Conservation (phyloP, 2,329 filamentous ascomycete genomes). For the Onygenales sp. region DNA sequence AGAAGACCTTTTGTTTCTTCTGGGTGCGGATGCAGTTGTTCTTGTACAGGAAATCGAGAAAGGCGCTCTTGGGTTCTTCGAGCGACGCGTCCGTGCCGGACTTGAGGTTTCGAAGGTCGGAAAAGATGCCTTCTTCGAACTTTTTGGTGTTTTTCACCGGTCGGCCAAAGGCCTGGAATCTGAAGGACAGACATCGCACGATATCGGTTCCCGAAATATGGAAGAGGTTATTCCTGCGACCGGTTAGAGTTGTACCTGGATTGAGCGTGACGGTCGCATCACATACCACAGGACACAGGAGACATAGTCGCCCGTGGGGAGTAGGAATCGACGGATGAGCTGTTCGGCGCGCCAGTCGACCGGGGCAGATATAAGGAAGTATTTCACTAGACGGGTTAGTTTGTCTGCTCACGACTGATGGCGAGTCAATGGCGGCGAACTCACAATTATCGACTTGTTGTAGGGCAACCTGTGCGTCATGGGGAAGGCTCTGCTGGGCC, state of each 20-base stretch:
- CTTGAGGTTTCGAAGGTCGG: slow-evolving; percentile 94
- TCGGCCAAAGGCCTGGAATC: slow-evolving; percentile 96
- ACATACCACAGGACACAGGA: slow-evolving; percentile 87
- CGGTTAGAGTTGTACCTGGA: slow-evolving; percentile 1
- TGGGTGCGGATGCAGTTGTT: slow-evolving; percentile 99
- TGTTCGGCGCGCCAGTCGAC: slow-evolving; percentile 97
- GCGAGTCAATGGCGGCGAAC: slow-evolving; percentile 27
- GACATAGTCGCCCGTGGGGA: slow-evolving; percentile 97
- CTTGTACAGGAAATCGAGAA: slow-evolving; percentile 98
- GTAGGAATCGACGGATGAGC: slow-evolving; percentile 88
- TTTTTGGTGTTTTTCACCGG: slow-evolving; percentile 99
- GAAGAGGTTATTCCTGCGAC: slow-evolving; percentile 83
- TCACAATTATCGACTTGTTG: slow-evolving; percentile 96
- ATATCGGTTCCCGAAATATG: slow-evolving; percentile 99
- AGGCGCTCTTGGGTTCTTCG: slow-evolving; percentile 96
- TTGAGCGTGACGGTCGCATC: neutral
- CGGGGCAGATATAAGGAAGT: slow-evolving; percentile 96
- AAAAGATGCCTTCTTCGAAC: slow-evolving; percentile 99
- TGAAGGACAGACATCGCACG: slow-evolving; percentile 92
- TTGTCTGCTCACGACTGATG: neutral
- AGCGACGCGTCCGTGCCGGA: slow-evolving; percentile 95
- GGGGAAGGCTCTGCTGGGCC: slow-evolving; percentile 89
- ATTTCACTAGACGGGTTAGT: slow-evolving; percentile 62
- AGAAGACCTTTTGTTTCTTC: slow-evolving; percentile 99
- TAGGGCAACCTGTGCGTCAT: slow-evolving; percentile 91